Base-by-base conservation (phyloP, 2,329 filamentous ascomycete genomes). In the Penicillium sp. region DNA sequence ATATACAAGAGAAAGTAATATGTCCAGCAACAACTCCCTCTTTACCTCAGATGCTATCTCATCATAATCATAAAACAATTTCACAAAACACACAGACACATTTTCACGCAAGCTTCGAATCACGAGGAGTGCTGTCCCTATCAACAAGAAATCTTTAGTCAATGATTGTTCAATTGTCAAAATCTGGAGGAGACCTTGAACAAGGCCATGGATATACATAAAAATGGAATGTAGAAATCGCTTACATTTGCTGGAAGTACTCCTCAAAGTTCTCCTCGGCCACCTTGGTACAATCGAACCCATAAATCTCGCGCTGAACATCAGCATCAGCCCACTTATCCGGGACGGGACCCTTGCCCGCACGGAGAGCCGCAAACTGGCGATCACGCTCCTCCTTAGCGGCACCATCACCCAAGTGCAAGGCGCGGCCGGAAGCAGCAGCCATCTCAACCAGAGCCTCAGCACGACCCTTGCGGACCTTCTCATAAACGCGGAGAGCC, bases 291-390 rank as follows among this genome's bases (percentile, higher is more conserved):
- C 86, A 88, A 75, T 90, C 87, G 70, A 88, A 82, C 12, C 84
- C 83, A 75, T 90, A 90, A 63, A 90, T 85, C 82, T 85, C 84
- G 74, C 84, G 82, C 76, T 90, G 88, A 45, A 90, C 86, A 69
- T 90, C 88, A 10, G 87, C 86, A 74, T 88, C 89, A 3, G 87
- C 87, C 88, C 88, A 90, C 78, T 89, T 90, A 76, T 90, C 88
- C 10, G 78, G 78, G 9, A 78, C 77, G 22, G 80, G 81, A 1
- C 82, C 81, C 71, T 82, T 83, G 58, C 77, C 78, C 67, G 79
- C 72, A 65, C 79, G 81, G 63, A 85, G 79, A 57, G 83, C 83
- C 58, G 81, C 83, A 72, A 88, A 88, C 56, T 82, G 78, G 72
- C 79, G 82, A 65, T 88, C 85, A 4, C 85, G 76, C 73, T 86